phyloP scores from a whole-genome alignment of 495 filamentous ascomycete genomes.

The Penicillium steckii region DNA sequence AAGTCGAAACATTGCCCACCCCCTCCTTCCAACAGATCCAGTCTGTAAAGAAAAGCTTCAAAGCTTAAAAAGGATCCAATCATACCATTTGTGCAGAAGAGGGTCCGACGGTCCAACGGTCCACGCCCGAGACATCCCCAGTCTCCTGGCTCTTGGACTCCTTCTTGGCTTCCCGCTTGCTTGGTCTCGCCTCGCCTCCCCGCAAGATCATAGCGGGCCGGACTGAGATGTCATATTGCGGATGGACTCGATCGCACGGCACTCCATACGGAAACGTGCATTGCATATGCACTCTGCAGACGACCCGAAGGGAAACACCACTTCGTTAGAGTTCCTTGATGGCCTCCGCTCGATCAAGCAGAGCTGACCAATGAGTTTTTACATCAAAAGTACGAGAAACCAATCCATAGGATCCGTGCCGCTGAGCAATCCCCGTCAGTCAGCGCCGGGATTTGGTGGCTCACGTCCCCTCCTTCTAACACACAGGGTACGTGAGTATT shows the following conservation, averaged over 20 bases:
- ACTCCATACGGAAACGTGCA: conserved; percentile 26
- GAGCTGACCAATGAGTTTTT: conserved; percentile 1
- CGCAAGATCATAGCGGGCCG: conserved; percentile 5
- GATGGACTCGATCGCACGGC: conserved; percentile 18
- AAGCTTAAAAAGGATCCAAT: background rate
- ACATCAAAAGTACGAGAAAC: conserved; percentile 13
- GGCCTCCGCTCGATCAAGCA: conserved; percentile 1
- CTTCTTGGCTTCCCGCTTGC: background rate
- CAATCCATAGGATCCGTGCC: background rate
- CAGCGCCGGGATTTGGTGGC: conserved; percentile 15
- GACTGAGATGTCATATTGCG: conserved; percentile 16
- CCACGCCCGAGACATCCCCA: background rate
- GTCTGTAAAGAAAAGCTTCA: background rate
- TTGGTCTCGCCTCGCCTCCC: background rate
- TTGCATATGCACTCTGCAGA: conserved; percentile 27
- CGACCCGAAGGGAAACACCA: conserved; percentile 16
- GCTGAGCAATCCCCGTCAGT: conserved; percentile 2
- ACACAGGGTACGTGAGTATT: too few relatives aligned
- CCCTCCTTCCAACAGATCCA: background rate
- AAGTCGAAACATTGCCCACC: background rate
- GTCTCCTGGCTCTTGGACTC: background rate
- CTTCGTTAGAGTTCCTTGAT: conserved; percentile 2
- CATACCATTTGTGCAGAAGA: background rate
- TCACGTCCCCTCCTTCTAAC: background rate
- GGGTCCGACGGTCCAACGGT: background rate